Evolutionary conservation across 1,139 yeast species (phyloP).

Genomic region (Tardiomyces depauwii): DNA sequence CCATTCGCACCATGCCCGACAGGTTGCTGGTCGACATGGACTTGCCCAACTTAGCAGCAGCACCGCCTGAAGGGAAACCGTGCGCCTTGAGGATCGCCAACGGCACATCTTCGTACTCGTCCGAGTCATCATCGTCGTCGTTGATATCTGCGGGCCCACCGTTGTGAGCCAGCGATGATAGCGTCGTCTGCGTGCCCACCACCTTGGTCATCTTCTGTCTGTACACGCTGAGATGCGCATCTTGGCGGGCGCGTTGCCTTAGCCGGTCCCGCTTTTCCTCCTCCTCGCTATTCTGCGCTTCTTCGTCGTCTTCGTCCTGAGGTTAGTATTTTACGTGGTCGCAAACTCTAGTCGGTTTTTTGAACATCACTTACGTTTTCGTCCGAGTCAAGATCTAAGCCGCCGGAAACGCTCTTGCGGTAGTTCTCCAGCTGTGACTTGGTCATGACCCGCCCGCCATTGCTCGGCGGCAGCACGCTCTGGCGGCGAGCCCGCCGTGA

Average conservation of each 20-base stretch:
- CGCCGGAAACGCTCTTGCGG: conserved; percentile 17
- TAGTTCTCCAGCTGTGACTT: conserved; percentile 25
- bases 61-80: conserved; percentile 23
- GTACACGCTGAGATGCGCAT: conserved; percentile 29
- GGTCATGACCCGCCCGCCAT: conserved; percentile 16
- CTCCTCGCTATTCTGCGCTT: conserved; percentile 6
- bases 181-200: conserved; percentile 22
- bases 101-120: conserved; percentile 31
- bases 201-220: conserved; percentile 32
- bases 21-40: not conserved
- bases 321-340: not conserved
- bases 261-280: conserved; percentile 13
- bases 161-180: conserved; percentile 3
- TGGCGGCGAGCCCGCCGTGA: not conserved
- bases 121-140: conserved; percentile 22
- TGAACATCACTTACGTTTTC: not conserved
- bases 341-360: not conserved
- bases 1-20: not conserved
- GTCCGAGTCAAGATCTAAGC: not conserved
- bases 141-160: conserved; percentile 4
- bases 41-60: not conserved
- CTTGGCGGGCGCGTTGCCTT: conserved; percentile 27
- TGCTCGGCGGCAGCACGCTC: not conserved
- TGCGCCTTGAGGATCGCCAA: conserved; percentile 31
- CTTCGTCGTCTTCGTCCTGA: conserved; percentile 5